Evolutionary conservation across 2,329 filamentous ascomycete genomes (phyloP).

Genomic region (Pseudogymnoascus sp.): DNA sequence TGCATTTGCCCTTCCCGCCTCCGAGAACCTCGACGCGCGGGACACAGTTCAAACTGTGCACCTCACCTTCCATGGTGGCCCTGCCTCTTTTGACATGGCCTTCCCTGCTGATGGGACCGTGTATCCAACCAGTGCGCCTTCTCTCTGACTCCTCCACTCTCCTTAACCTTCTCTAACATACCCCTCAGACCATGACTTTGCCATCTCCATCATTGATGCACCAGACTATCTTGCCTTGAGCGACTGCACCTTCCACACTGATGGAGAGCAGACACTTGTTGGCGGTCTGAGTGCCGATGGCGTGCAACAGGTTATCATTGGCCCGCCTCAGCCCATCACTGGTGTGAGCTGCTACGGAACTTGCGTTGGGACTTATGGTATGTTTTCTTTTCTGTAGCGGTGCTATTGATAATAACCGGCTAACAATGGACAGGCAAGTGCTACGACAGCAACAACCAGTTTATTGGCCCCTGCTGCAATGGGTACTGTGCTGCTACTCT

Average conservation of each 20-base stretch:
- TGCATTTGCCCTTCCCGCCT: background rate
- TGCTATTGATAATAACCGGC: background rate
- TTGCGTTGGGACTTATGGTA: constrained; percentile 36
- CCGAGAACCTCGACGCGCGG: background rate
- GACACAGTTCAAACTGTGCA: background rate
- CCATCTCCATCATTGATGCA: constrained; percentile 35
- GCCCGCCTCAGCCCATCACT: constrained; percentile 38
- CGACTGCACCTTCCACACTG: constrained; percentile 39
- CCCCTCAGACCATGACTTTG: constrained; percentile 32
- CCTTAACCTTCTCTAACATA: background rate
- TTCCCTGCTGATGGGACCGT: constrained; percentile 37
- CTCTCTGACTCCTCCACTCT: background rate
- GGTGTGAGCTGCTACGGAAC: constrained; percentile 37
- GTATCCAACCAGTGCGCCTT: constrained; percentile 32
- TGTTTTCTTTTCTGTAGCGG: constrained; percentile 14
- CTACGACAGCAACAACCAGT: constrained; percentile 4
- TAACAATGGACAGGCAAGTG: constrained; percentile 10
- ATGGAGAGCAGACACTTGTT: constrained; percentile 27
- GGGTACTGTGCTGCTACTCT: constrained; percentile 22
- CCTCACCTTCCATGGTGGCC: constrained; percentile 38
- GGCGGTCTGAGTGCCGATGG: constrained; percentile 29
- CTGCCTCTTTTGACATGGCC: constrained; percentile 34
- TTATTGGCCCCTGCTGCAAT: constrained; percentile 17
- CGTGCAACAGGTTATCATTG: constrained; percentile 31
- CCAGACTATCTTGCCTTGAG: constrained; percentile 37